Evolutionary conservation across 345 rosid genomes (phyloP).

Genomic region (Citrus cavaleriei): DNA sequence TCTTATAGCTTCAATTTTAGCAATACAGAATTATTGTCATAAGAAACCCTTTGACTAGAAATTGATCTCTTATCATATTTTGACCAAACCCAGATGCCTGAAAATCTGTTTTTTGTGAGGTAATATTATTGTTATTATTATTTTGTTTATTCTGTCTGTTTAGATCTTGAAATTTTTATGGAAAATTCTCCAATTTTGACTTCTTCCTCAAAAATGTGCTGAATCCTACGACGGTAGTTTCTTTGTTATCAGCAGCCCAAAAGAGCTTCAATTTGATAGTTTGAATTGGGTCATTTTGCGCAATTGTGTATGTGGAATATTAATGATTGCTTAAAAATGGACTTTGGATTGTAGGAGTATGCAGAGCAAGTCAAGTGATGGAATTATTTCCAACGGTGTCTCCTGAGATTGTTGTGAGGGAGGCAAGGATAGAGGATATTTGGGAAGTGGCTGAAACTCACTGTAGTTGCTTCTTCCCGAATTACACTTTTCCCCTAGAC

Average conservation of each 20-base stretch:
- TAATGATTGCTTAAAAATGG: background rate
- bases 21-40: background rate
- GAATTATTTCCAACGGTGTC: slow-evolving; percentile 66
- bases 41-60: background rate
- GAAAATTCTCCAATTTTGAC: background rate
- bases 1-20: background rate
- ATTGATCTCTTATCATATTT: background rate
- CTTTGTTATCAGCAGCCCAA: background rate
- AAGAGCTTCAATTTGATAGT: background rate
- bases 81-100: background rate
- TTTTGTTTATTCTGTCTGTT: background rate
- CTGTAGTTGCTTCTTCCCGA: slow-evolving; percentile 87
- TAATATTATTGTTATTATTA: background rate
- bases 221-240: background rate
- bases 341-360: slow-evolving; percentile 38
- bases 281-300: background rate
- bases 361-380: slow-evolving; percentile 79
- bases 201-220: background rate
- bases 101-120: background rate
- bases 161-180: background rate
- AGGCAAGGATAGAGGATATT: slow-evolving; percentile 87
- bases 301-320: background rate
- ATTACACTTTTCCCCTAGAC: slow-evolving; percentile 79
- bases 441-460: slow-evolving; percentile 99
- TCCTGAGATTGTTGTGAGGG: slow-evolving; percentile 83